Evolutionary conservation across 176 grass and related monocot genomes (phyloP), one percentile per base, ranked within the genome.

Genomic region (Cenchrus americanus): DNA sequence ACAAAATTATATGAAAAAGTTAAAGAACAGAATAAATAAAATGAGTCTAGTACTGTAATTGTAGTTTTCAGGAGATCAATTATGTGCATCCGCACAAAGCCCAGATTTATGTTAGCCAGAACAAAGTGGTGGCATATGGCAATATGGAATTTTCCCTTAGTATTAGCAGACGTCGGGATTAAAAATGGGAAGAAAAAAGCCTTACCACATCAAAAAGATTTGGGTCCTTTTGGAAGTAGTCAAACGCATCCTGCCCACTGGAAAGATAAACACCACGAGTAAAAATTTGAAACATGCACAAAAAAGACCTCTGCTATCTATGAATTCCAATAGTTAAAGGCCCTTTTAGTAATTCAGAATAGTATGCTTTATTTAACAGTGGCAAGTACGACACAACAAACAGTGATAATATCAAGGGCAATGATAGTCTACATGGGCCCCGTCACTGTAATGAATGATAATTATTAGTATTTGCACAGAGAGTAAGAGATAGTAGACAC

Each of bases 201-300:
- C 69, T 17, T 94, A 98, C 96, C 96, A 94, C 93, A 87, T 86
- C 80, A 83, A 98, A 98, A 80, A 95, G 87, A 21, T 90, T 76
- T 8, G 91, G 96, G 18, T 95, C 93, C 22, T 87, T 63, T 76
- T 90, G 95, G 78, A 98, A 98, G 80, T 94, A 94, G 68, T 95
- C 79, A 83, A 95, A 98, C 10, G 96, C 93, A 75, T 98, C 96
- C 74, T 87, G 44, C 54, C 96, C 91, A 68, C 90, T 97, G 92
- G 81, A 80, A 84, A 76, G 14, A 78, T 34, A 78, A 79, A 42
- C 14, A 46, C 73, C 7, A 66, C 64, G 22, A 77, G 71, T 47
- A 32, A 24, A 83, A 32, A 23, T 78, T 22, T 71, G 55, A 51
- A 92, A 30, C 12, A 52, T 47, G 42, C 27, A 21, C 44, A 43